Conservation (phyloP, 2,329 filamentous ascomycete genomes). For the Neopestalotiopsis sp. region DNA sequence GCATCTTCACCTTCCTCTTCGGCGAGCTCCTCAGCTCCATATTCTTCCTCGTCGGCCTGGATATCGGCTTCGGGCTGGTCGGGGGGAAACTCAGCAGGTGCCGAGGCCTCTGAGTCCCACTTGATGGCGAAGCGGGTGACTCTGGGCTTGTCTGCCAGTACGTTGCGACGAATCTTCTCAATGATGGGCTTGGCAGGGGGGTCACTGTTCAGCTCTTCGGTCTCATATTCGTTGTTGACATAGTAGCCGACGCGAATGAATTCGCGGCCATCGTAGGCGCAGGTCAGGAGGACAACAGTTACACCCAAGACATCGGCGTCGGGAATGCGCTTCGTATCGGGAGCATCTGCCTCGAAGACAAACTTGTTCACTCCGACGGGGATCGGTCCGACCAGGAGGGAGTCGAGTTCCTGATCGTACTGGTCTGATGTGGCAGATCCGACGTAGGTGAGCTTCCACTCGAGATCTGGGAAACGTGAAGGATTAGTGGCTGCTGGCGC, state of each 20-base stretch:
- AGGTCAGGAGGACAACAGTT: constrained; percentile 94
- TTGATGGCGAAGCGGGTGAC: constrained; percentile 99
- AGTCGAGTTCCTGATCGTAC: constrained; percentile 98
- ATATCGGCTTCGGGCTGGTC: constrained; percentile 96
- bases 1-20: constrained; percentile 65
- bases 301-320: constrained; percentile 95
- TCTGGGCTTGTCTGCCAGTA: constrained; percentile 94
- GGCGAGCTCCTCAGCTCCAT: constrained; percentile 88
- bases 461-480: constrained; percentile 71
- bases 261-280: constrained; percentile 94
- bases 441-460: constrained; percentile 99
- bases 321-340: constrained; percentile 88
- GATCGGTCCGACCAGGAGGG: constrained; percentile 94
- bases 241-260: constrained; percentile 99
- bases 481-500: constrained; percentile 19
- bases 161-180: constrained; percentile 89
- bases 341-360: constrained; percentile 93
- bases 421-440: constrained; percentile 97
- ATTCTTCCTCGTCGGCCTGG: constrained; percentile 83
- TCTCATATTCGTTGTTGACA: constrained; percentile 98
- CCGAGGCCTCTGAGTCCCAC: constrained; percentile 98
- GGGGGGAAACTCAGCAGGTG: constrained; percentile 93
- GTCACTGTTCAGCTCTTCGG: constrained; percentile 85
- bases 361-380: constrained; percentile 99
- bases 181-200: constrained; percentile 91